Conservation (phyloP, 768 basidiomycete species). For the Panellus pusillus region DNA sequence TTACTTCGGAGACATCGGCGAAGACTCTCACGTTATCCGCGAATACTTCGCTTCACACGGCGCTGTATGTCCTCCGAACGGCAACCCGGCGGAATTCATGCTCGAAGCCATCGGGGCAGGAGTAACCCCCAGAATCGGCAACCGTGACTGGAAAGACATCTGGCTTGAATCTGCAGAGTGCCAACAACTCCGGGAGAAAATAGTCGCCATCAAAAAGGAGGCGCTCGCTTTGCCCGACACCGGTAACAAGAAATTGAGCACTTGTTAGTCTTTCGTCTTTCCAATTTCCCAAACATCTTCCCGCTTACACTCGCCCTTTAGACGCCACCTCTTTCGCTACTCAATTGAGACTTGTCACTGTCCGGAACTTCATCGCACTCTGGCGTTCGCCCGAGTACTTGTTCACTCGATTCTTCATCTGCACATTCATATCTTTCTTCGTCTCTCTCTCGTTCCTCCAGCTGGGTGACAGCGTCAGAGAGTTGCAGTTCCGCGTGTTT, state of each 20-base stretch:
- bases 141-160: constrained; percentile 83
- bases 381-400: constrained; percentile 88
- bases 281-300: background rate
- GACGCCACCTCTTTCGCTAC: constrained; percentile 76
- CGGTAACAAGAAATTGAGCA: constrained; percentile 40
- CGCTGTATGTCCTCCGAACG: constrained; percentile 69
- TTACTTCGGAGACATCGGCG: constrained; percentile 90
- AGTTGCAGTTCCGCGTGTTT: constrained; percentile 80
- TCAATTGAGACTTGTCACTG: constrained; percentile 68
- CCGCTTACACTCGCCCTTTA: constrained; percentile 24
- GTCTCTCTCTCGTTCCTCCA: constrained; percentile 80
- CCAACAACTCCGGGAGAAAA: constrained; percentile 40
- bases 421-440: constrained; percentile 67
- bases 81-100: constrained; percentile 82
- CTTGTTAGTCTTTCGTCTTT: constrained; percentile 39
- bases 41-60: constrained; percentile 79
- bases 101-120: constrained; percentile 88
- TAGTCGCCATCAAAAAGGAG: constrained; percentile 45
- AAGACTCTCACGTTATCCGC: constrained; percentile 64
- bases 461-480: constrained; percentile 60
- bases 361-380: constrained; percentile 66
- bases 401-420: constrained; percentile 78
- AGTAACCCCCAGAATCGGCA: constrained; percentile 66
- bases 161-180: constrained; percentile 77
- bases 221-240: constrained; percentile 44